Evolutionary conservation across 805 yeast genomes (phyloP).

Genomic region (Kluyveromyces lactis): DNA sequence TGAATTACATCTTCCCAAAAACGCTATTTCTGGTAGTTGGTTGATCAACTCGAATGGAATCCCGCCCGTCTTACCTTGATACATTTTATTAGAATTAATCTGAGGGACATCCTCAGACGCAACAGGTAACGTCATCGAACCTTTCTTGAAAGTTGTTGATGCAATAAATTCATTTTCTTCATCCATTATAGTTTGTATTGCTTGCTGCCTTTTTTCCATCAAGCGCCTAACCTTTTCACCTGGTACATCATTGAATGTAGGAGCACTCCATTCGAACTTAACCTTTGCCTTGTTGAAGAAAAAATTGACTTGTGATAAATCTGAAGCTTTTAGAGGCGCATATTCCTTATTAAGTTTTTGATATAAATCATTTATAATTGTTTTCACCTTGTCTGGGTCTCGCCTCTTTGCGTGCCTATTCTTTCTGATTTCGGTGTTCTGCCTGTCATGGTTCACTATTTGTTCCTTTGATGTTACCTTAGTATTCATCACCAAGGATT

Average conservation of each 20-base stretch:
- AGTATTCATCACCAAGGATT: not conserved
- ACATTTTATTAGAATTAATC: slow-evolving; percentile 22
- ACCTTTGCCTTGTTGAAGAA: slow-evolving; percentile 41
- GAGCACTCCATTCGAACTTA: slow-evolving; percentile 53
- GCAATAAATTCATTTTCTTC: slow-evolving; percentile 2
- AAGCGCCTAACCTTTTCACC: slow-evolving; percentile 17
- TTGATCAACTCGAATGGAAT: slow-evolving; percentile 24
- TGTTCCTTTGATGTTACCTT: not conserved
- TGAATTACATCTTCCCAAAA: slow-evolving; percentile 76
- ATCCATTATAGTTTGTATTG: slow-evolving; percentile 5
- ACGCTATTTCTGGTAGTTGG: slow-evolving; percentile 62
- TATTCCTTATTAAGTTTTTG: slow-evolving; percentile 12
- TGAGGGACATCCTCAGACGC: slow-evolving; percentile 7
- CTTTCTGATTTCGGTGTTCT: not conserved
- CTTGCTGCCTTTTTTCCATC: slow-evolving; percentile 8
- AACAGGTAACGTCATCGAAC: slow-evolving; percentile 8
- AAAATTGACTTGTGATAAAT: slow-evolving; percentile 24
- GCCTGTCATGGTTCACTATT: not conserved
- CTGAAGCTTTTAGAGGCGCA: slow-evolving; percentile 13
- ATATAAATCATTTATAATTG: slow-evolving; percentile 6
- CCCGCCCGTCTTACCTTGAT: slow-evolving; percentile 18
- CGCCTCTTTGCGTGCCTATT: not conserved
- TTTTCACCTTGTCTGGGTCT: not conserved
- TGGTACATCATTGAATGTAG: slow-evolving; percentile 47
- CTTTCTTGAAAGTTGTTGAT: not conserved